A percentile compares a stretch with the other conserved stretches of the same genome.
These are phyloP conservation scores for Xerocomellus chrysenteron DNA, from an alignment of 768 basidiomycete genomes.

Conservation along the genomic window DNA sequence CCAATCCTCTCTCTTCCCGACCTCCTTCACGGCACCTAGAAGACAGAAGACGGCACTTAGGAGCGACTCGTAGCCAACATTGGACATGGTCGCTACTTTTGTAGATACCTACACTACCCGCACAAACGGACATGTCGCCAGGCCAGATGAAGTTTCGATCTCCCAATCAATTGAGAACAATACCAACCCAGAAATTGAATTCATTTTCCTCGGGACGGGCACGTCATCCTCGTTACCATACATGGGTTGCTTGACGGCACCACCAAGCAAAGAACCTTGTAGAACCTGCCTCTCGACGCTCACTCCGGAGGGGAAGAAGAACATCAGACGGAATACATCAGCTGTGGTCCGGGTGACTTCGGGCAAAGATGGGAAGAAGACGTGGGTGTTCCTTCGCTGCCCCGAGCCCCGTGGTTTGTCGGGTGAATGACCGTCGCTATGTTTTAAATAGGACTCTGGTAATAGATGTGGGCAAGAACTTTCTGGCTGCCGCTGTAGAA, in stretches of 20 bases:
- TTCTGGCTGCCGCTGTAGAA: constrained; percentile 54
- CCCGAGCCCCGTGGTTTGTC: neutral
- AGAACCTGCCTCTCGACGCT: constrained; percentile 67
- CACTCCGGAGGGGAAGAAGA: constrained; percentile 73
- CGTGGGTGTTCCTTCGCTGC: constrained; percentile 41
- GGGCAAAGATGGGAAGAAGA: constrained; percentile 39
- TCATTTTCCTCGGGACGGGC: constrained; percentile 84
- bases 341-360: constrained; percentile 52
- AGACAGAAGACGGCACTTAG: neutral
- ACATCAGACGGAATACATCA: constrained; percentile 82
- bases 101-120: neutral
- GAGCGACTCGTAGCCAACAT: neutral
- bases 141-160: neutral
- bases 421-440: neutral
- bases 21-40: neutral
- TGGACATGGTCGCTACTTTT: neutral
- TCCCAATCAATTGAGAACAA: neutral
- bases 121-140: neutral
- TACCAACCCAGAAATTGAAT: constrained; percentile 41
- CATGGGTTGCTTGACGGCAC: constrained; percentile 72
- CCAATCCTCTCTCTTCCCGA: neutral
- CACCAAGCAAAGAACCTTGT: constrained; percentile 51
- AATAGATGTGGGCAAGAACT: constrained; percentile 86
- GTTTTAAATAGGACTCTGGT: constrained; percentile 61
- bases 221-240: constrained; percentile 73